phyloP scores from a whole-genome alignment of 805 yeast species.

The Yarrowia alimentaria region DNA sequence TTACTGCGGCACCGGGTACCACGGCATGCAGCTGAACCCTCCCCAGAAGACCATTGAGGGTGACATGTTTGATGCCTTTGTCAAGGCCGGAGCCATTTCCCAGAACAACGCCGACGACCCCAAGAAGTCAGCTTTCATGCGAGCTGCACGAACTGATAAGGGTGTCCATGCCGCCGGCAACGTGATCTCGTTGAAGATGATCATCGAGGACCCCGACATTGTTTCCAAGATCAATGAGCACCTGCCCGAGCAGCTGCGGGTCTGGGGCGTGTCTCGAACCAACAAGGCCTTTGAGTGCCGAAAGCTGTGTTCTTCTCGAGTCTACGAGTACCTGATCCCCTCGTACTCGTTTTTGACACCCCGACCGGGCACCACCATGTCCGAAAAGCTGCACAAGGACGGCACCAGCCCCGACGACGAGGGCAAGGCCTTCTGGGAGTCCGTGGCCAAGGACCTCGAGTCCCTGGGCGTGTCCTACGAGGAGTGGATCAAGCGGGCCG shows the following conservation, averaged over 20 bases:
- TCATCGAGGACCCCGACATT: slow-evolving; percentile 76
- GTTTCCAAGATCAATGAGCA: slow-evolving; percentile 66
- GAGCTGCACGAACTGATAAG: slow-evolving; percentile 75
- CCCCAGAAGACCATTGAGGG: slow-evolving; percentile 88
- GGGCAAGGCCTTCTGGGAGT: slow-evolving; percentile 71
- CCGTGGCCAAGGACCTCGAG: slow-evolving; percentile 43
- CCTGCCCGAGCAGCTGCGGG: slow-evolving; percentile 81
- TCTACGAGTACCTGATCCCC: slow-evolving; percentile 91
- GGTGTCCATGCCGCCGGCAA: slow-evolving; percentile 98
- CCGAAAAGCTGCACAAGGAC: slow-evolving; percentile 58
- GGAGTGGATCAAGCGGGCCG: slow-evolving; percentile 30
- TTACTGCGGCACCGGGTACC: slow-evolving; percentile 94
- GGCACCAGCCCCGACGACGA: slow-evolving; percentile 61
- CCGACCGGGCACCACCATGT: slow-evolving; percentile 69
- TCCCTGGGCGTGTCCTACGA: slow-evolving; percentile 43
- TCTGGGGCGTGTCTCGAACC: slow-evolving; percentile 90
- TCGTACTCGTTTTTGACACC: slow-evolving; percentile 89
- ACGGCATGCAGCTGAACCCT: slow-evolving; percentile 93
- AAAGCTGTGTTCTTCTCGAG: slow-evolving; percentile 91
- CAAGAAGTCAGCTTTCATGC: slow-evolving; percentile 74
- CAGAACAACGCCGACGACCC: slow-evolving; percentile 83
- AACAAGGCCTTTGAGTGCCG: slow-evolving; percentile 93
- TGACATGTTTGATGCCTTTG: slow-evolving; percentile 78
- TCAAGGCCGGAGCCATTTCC: slow-evolving; percentile 83
- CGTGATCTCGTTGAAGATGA: slow-evolving; percentile 77